These are phyloP conservation scores for Coleophoma eucalyptorum DNA, from an alignment of 2,329 filamentous ascomycete species.

Conservation along the genomic window DNA sequence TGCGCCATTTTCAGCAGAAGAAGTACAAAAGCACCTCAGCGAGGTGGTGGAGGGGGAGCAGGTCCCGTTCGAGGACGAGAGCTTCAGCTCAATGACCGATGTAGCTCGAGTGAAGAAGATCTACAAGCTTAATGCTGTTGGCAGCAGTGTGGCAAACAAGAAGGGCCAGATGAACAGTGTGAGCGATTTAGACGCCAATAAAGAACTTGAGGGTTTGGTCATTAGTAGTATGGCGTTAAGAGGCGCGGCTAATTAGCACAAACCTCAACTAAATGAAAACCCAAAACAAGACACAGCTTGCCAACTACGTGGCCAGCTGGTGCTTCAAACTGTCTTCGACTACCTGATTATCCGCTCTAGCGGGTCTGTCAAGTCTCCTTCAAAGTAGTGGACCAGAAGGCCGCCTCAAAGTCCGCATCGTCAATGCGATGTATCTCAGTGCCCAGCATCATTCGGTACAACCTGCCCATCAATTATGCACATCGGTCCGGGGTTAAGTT, in stretches of 20 bases:
- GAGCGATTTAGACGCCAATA: slow-evolving; percentile 36
- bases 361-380: no score
- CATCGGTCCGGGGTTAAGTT: no score
- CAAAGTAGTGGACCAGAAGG: no score
- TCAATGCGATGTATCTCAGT: no score
- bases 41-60: slow-evolving; percentile 58
- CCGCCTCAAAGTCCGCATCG: no score
- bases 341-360: no score
- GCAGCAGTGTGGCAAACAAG: slow-evolving; percentile 24
- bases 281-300: background rate
- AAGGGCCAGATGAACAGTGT: slow-evolving; percentile 19
- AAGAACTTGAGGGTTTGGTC: slow-evolving; percentile 64
- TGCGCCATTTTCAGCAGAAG: slow-evolving; percentile 40
- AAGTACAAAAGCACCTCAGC: slow-evolving; percentile 55
- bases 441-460: no score
- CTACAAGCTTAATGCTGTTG: slow-evolving; percentile 67
- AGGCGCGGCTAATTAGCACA: slow-evolving; percentile 37
- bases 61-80: slow-evolving; percentile 57
- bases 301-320: background rate
- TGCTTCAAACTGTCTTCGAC: no score
- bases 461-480: no score
- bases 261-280: background rate
- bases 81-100: slow-evolving; percentile 58
- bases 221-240: slow-evolving; percentile 76
- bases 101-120: slow-evolving; percentile 71